Base-by-base conservation (phyloP, 2,329 filamentous ascomycete species). In the Metarhizium rileyi region DNA sequence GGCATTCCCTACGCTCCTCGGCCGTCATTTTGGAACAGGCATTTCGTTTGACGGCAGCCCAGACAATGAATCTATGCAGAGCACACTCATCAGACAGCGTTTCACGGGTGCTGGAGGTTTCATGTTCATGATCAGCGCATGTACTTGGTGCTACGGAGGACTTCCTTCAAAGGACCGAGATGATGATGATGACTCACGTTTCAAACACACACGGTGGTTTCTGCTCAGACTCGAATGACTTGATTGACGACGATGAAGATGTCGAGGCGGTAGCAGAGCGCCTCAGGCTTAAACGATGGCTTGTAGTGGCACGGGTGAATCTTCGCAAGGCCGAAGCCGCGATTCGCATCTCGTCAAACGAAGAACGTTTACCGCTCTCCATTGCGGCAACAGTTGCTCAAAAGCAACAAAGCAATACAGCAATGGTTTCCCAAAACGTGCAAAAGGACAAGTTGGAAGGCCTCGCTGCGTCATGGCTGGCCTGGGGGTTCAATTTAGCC, bases 31-130 rank as follows among this genome's bases (percentile, higher is more conserved):
- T 70, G 40, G 61, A 53, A 48, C 69, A 76, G 27, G 65, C 67
- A 62, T 78, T 80, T 56, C 76, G 74, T 60, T 75, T 73, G 54
- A 78, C 68, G 43, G 76, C 77, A 30, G 70, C 72, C 76, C 77
- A 80, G 47, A 76, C 73, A 55, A 80, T 72, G 62, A 80, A 80
- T 50, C 72, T 67, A 56, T 78, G 70, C 42, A 74, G 67, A 20
- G 72, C 72, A 57, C 76, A 78, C 56, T 77, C 73, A 52, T 76
- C 70, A 27, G 64, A 66, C 10, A 68, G 62, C 22, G 69, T 70
- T 44, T 71, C 68, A 52, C 69, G 70, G 55, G 67, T 69, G 42
- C 75, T 77, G 12, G 10, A 33, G 30, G 5, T 33, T 3, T 55
- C 27, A 35, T 43, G 26, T 46, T 46, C 35, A 40, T 42, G 54